Conservation (phyloP, 306 rosid genomes). For the Hylodesmum podocarpum region DNA sequence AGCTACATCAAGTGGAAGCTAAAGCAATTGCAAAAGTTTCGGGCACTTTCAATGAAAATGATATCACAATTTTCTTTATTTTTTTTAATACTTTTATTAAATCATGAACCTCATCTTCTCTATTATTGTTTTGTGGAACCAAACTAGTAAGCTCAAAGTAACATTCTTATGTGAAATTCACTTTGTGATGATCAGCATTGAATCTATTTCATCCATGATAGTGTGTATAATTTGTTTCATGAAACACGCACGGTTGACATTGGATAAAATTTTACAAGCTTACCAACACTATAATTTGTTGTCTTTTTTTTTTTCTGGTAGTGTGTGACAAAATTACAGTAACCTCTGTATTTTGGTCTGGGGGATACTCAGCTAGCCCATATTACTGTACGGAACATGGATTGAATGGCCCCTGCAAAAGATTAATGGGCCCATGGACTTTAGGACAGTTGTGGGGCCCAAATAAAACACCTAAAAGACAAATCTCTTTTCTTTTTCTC, state of each 20-base stretch:
- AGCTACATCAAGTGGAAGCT: slow-evolving; percentile 30
- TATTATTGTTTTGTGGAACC: slow-evolving; percentile 25
- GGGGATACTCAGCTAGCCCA: slow-evolving; percentile 29
- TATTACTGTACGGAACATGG: slow-evolving; percentile 26
- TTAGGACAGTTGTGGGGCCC: slow-evolving; percentile 37
- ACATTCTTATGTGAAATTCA: slow-evolving; percentile 1
- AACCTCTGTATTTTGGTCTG: not conserved
- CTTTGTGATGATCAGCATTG: not conserved
- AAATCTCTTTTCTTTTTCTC: slow-evolving; percentile 3
- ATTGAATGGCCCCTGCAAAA: slow-evolving; percentile 38
- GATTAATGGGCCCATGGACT: slow-evolving; percentile 37
- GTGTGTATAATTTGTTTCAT: not conserved
- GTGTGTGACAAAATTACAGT: not conserved
- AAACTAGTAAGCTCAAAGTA: not conserved
- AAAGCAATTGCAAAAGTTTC: slow-evolving; percentile 31
- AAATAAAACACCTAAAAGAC: slow-evolving; percentile 45
- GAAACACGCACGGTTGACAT: not conserved
- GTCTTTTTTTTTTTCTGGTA: not conserved
- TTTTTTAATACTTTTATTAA: not conserved
- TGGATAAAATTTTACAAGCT: not conserved
- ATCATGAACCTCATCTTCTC: slow-evolving; percentile 12
- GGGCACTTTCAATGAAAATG: slow-evolving; percentile 51
- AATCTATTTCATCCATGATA: too few relatives aligned
- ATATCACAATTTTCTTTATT: slow-evolving; percentile 31
- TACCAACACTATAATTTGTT: not conserved